Conservation (phyloP, 2,329 filamentous ascomycete genomes). For the Aspergillus cejpii region DNA sequence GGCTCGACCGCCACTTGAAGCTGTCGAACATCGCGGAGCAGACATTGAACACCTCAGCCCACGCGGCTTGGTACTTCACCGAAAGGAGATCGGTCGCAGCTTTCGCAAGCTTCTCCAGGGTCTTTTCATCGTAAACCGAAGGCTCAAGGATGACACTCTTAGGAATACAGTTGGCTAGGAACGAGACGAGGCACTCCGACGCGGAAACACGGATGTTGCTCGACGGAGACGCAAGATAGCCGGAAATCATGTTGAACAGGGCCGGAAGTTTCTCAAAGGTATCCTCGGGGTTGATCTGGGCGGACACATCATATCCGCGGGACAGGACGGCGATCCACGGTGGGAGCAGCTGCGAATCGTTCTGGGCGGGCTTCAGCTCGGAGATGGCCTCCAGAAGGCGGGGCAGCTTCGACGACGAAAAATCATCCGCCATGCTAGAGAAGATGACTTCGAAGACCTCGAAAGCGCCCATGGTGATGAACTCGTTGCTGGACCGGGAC, state of each 20-base stretch:
- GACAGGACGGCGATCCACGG: conserved; percentile 96
- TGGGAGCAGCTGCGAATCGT: conserved; percentile 88
- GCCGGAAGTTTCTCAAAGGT: conserved; percentile 86
- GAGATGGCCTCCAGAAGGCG: conserved; percentile 84
- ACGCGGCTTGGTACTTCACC: conserved; percentile 87
- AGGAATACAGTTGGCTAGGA: conserved; percentile 84
- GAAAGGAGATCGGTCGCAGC: conserved; percentile 68
- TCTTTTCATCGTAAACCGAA: conserved; percentile 87
- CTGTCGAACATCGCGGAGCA: conserved; percentile 80
- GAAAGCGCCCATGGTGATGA: conserved; percentile 91
- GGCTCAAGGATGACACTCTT: conserved; percentile 76
- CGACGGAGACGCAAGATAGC: conserved; percentile 77
- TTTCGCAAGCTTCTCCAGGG: conserved; percentile 69
- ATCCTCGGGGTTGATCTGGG: conserved; percentile 79
- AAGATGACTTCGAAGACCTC: conserved; percentile 98
- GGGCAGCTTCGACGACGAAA: conserved; percentile 82
- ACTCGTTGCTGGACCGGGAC: conserved; percentile 84
- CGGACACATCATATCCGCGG: conserved; percentile 86
- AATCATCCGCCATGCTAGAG: conserved; percentile 77
- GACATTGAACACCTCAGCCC: conserved; percentile 90
- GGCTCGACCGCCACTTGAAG: conserved; percentile 75
- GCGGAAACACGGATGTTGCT: conserved; percentile 92
- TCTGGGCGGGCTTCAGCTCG: conserved; percentile 82
- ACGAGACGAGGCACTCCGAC: conserved; percentile 89
- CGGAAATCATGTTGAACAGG: conserved; percentile 70